Evolutionary conservation across 176 grass and related monocot genomes (phyloP).

Genomic region (Avena insularis): DNA sequence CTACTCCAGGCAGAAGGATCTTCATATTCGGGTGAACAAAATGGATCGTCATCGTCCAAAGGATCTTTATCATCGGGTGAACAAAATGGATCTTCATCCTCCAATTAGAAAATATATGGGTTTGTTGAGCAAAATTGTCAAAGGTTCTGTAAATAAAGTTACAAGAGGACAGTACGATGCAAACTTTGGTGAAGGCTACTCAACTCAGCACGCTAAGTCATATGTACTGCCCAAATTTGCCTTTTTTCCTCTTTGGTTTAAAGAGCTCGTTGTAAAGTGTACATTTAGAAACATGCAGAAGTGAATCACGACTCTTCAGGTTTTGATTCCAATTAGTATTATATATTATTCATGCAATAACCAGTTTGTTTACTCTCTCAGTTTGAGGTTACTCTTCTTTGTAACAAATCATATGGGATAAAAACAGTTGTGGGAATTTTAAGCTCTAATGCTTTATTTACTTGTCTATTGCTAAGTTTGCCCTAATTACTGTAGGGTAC

Average conservation of each 20-base stretch:
- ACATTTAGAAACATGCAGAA: neutral
- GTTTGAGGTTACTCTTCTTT: constrained; percentile 25
- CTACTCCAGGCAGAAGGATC: constrained; percentile 41
- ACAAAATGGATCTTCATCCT: constrained; percentile 31
- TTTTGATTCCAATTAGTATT: neutral
- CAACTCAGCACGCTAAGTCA: constrained; percentile 48
- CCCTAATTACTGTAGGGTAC: constrained; percentile 41
- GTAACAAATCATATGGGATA: constrained; percentile 27
- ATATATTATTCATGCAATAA: constrained; percentile 1
- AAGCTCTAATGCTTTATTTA: constrained; percentile 25
- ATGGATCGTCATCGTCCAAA: constrained; percentile 15
- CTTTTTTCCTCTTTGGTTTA: constrained; percentile 9
- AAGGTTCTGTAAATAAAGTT: constrained; percentile 71
- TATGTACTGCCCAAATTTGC: constrained; percentile 35
- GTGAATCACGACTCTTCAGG: neutral
- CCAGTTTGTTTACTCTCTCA: constrained; percentile 10
- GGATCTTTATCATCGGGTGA: constrained; percentile 25
- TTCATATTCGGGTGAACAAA: neutral
- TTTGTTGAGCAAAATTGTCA: constrained; percentile 80
- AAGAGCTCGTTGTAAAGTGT: constrained; percentile 25
- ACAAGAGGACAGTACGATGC: constrained; percentile 69
- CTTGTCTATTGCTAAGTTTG: constrained; percentile 40
- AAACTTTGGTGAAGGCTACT: constrained; percentile 49
- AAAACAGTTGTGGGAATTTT: neutral
- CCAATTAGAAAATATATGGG: constrained; percentile 52